Evolutionary conservation across 345 rosid genomes (phyloP).

Genomic region (Eutrema heterophyllum): DNA sequence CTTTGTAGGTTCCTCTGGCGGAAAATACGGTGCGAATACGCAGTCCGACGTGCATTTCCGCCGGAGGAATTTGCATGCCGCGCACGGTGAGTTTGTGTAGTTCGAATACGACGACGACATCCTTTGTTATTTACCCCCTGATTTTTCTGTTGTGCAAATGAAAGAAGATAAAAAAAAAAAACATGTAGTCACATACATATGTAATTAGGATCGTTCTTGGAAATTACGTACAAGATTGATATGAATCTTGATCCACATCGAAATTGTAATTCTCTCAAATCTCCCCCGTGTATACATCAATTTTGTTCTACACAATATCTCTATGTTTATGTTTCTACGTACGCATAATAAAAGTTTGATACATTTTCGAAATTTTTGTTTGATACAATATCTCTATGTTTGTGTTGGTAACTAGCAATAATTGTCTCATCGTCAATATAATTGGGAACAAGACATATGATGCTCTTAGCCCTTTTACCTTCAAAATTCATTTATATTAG

Average conservation of each 20-base stretch:
- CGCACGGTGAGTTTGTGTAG: slow-evolving; percentile 65
- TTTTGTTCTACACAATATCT: background rate
- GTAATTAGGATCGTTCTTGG: background rate
- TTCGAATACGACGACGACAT: slow-evolving; percentile 34
- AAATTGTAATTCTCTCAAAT: background rate
- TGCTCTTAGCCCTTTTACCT: background rate
- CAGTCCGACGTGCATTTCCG: slow-evolving; percentile 55
- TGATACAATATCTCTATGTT: too few relatives aligned
- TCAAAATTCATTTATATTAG: background rate
- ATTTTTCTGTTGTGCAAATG: background rate
- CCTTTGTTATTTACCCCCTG: background rate
- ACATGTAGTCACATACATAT: background rate
- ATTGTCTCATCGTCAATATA: background rate
- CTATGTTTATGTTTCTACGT: background rate
- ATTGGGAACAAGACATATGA: background rate
- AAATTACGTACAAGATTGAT: background rate
- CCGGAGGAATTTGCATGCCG: slow-evolving; percentile 68
- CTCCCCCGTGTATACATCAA: background rate
- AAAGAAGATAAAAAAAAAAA: background rate
- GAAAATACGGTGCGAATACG: slow-evolving; percentile 63
- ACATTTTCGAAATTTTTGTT: background rate
- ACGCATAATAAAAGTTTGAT: background rate
- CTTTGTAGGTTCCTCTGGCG: slow-evolving; percentile 66
- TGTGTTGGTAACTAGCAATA: background rate
- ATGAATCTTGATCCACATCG: background rate